These are phyloP conservation scores for Diutina mesorugosa DNA, from an alignment of 1,139 yeast species.

Conservation along the genomic window DNA sequence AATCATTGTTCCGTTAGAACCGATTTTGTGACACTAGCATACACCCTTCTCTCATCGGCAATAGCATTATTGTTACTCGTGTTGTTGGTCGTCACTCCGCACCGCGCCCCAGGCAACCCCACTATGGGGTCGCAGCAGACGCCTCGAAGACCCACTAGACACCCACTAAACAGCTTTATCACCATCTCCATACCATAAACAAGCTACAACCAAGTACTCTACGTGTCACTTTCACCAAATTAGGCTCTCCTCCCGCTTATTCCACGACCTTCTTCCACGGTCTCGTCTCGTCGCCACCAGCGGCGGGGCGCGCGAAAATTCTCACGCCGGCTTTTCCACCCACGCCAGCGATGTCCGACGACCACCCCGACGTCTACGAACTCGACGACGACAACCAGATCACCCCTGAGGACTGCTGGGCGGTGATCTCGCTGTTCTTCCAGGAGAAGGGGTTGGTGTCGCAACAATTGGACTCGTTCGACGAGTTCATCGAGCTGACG, in stretches of 20 bases:
- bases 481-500: constrained; percentile 93
- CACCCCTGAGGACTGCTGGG: constrained; percentile 98
- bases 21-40: too few species aligned
- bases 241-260: not conserved
- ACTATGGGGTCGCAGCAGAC: too few species aligned
- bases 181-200: too few species aligned
- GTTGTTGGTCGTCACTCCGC: too few species aligned
- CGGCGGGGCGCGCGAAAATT: not conserved
- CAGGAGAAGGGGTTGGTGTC: constrained; percentile 95
- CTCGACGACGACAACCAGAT: constrained; percentile 53
- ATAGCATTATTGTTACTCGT: too few species aligned
- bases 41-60: too few species aligned
- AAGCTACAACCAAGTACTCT: too few species aligned
- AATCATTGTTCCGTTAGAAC: too few species aligned
- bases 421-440: constrained; percentile 91
- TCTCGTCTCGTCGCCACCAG: not conserved
- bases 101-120: too few species aligned
- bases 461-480: constrained; percentile 95
- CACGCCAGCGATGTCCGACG: constrained; percentile 8
- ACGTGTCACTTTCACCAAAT: not conserved
- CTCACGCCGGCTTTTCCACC: not conserved
- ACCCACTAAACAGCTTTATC: too few species aligned
- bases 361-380: constrained; percentile 44
- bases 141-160: too few species aligned
- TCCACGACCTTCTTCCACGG: not conserved